These are phyloP conservation scores for Pseudozyma hubeiensis DNA, from an alignment of 1,284 basidiomycete genomes.

Conservation along the genomic window DNA sequence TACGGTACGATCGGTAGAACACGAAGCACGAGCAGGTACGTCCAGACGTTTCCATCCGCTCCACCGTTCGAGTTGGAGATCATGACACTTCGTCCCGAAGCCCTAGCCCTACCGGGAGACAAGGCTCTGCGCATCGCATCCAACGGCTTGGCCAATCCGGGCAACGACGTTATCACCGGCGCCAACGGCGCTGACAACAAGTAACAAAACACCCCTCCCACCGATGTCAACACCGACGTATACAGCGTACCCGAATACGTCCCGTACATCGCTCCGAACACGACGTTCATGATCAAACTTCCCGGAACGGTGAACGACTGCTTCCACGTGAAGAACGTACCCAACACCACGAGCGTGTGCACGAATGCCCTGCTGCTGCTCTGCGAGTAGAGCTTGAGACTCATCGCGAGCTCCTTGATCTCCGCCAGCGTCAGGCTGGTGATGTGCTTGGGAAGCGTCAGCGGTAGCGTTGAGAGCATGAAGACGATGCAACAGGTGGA, in stretches of 20 bases:
- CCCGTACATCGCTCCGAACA: conserved; percentile 68
- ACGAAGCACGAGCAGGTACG: conserved; percentile 63
- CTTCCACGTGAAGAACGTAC: conserved; percentile 65
- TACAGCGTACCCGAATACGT: conserved; percentile 62
- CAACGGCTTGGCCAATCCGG: conserved; percentile 61
- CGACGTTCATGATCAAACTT: conserved; percentile 66
- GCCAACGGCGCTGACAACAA: conserved; percentile 59
- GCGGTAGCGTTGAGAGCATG: conserved; percentile 62
- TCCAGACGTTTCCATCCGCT: conserved; percentile 52
- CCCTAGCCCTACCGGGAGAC: conserved; percentile 35
- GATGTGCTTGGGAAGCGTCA: conserved; percentile 62
- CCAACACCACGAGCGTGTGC: conserved; percentile 63
- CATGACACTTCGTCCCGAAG: conserved; percentile 45
- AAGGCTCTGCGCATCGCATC: conserved; percentile 60
- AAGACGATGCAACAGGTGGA: conserved; percentile 60
- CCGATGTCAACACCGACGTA: conserved; percentile 61
- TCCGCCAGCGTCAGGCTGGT: conserved; percentile 63
- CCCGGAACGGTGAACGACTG: conserved; percentile 67
- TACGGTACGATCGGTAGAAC: conserved; percentile 67
- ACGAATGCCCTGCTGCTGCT: conserved; percentile 42
- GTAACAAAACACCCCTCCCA: conserved; percentile 66
- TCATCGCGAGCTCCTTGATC: conserved; percentile 61
- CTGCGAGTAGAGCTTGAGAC: conserved; percentile 58
- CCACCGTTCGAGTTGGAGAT: conserved; percentile 31
- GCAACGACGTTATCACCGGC: conserved; percentile 56